Conservation (phyloP, 768 basidiomycete species). For the Russula brevipes region DNA sequence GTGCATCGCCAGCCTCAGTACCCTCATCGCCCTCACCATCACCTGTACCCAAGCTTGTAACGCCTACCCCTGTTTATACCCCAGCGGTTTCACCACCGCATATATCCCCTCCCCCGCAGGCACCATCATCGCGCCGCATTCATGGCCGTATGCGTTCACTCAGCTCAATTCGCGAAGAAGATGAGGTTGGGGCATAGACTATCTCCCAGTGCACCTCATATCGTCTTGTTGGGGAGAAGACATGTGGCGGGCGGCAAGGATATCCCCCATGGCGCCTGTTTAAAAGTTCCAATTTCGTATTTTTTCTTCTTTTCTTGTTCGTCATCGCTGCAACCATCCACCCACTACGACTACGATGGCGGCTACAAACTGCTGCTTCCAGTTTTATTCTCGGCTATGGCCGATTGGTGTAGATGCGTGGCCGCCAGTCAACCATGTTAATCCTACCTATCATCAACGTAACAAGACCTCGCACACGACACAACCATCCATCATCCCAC, state of each 20-base stretch:
- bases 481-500: slow-evolving; percentile 8
- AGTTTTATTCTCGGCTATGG: not conserved
- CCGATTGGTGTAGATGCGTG: slow-evolving; percentile 19
- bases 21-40: slow-evolving; percentile 13
- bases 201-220: not conserved
- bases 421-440: slow-evolving; percentile 8
- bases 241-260: slow-evolving; percentile 14
- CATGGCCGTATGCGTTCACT: slow-evolving; percentile 24
- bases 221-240: not conserved
- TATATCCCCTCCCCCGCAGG: slow-evolving; percentile 20
- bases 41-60: not conserved
- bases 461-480: not conserved
- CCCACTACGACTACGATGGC: not conserved
- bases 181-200: slow-evolving; percentile 15
- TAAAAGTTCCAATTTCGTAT: slow-evolving; percentile 3
- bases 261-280: slow-evolving; percentile 16
- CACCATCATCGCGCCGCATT: slow-evolving; percentile 19
- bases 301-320: not conserved
- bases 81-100: slow-evolving; percentile 8
- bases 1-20: not conserved
- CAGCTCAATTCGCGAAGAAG: slow-evolving; percentile 26
- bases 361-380: not conserved
- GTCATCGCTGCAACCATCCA: not conserved
- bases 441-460: slow-evolving; percentile 10
- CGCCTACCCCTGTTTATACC: slow-evolving; percentile 12